Conservation (phyloP, 768 basidiomycete genomes). For the Lentinula aciculospora region DNA sequence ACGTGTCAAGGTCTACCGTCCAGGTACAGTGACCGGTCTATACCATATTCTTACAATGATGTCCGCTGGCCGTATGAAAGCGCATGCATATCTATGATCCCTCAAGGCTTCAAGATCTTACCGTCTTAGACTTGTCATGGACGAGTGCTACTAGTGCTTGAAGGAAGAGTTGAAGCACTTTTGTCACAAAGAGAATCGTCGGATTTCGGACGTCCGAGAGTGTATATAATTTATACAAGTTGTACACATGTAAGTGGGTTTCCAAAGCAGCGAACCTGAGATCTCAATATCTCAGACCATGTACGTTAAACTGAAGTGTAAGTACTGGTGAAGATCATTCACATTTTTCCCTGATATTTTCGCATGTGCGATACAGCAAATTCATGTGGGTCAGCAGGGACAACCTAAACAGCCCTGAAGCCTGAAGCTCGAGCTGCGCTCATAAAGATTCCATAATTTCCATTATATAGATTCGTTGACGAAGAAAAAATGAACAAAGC, state of each 20-base stretch:
- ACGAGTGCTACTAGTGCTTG: no score
- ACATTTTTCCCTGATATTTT: no score
- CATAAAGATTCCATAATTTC: not conserved
- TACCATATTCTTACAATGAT: not conserved
- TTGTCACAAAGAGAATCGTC: not conserved
- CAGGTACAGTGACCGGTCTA: no score
- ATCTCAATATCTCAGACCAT: not conserved
- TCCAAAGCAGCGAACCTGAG: slow-evolving; percentile 1
- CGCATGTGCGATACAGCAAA: no score
- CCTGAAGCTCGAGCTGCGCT: not conserved
- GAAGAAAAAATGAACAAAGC: not conserved
- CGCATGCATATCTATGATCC: no score
- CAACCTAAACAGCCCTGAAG: not conserved
- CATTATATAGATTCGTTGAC: not conserved
- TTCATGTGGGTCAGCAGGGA: not conserved
- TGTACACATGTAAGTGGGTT: not conserved
- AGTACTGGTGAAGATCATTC: not conserved
- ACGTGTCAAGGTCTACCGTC: not conserved
- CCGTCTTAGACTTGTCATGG: no score
- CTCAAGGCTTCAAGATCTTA: no score
- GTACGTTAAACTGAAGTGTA: not conserved
- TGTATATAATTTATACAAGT: no score
- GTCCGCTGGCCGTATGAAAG: not conserved
- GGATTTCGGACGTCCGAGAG: not conserved
- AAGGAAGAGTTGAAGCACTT: not conserved